Evolutionary conservation across 2,329 filamentous ascomycete genomes (phyloP).

Genomic region (Microdochium bolleyi): DNA sequence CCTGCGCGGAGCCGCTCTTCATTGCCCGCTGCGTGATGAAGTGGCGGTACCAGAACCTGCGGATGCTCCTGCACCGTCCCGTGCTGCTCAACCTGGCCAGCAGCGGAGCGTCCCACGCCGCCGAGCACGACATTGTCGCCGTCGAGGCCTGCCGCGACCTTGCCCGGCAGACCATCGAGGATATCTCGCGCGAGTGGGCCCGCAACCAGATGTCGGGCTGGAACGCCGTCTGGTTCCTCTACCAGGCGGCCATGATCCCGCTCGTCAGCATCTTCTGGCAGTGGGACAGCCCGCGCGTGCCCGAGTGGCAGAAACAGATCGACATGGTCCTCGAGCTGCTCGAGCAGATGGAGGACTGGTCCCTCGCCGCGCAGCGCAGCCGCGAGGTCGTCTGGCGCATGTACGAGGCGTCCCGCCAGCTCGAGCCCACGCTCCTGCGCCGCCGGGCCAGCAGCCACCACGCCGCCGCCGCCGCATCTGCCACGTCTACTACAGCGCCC

Average conservation of each 20-base stretch:
- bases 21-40: constrained; percentile 70
- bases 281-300: constrained; percentile 36
- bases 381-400: constrained; percentile 57
- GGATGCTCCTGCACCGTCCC: constrained; percentile 68
- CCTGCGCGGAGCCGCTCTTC: constrained; percentile 62
- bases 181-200: constrained; percentile 63
- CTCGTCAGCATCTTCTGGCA: constrained; percentile 70
- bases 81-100: constrained; percentile 60
- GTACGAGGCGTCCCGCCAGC: constrained; percentile 46
- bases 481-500: constrained; percentile 2
- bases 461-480: constrained; percentile 2
- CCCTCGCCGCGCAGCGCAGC: constrained; percentile 52
- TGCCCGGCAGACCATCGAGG: constrained; percentile 62
- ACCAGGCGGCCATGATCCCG: constrained; percentile 73
- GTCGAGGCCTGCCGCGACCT: constrained; percentile 63
- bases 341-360: constrained; percentile 58
- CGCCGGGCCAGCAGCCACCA: constrained; percentile 16
- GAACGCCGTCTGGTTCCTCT: constrained; percentile 77
- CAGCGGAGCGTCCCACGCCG: constrained; percentile 39
- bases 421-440: constrained; percentile 25
- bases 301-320: constrained; percentile 48
- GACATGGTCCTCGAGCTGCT: constrained; percentile 52
- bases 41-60: constrained; percentile 73
- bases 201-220: constrained; percentile 71
- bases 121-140: constrained; percentile 57